Base-by-base conservation (phyloP, 23 red algal species). In the Pyropia yezoensis region DNA sequence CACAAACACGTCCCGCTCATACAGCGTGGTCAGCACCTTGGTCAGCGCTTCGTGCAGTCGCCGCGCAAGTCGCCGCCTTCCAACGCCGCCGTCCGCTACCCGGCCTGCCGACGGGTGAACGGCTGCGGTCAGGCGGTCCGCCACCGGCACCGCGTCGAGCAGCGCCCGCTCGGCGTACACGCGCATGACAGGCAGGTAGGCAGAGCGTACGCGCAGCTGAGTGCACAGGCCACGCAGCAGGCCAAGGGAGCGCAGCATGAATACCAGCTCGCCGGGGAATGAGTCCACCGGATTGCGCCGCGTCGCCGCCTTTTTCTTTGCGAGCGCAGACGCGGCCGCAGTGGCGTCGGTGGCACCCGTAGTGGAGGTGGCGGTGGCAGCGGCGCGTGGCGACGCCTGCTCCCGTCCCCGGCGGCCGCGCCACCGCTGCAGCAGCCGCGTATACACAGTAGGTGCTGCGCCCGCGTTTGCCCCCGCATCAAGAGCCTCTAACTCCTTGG, bases 231-330 rank as follows among this genome's bases (percentile, higher is more conserved):
- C 88, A 7, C 88, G 72, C 16, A 93, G 59, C 67, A 93, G 70
- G 29, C 75, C 75, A 2, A 93, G 63, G 22, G 74, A 68, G 49
- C 88, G 79, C 27, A 81, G 73, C 50, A 93, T 70, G 45, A 93
- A 93, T 1, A 93, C 79, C 14, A 93, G 53, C 60, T 63, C 47
- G 29, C 62, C 88, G n/a, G 88, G 88, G 50, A 78, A 93, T 1
- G 78, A 65, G 57, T 88, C 83, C 14, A 88, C 33, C 6, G 83
- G 83, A 27, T 67, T 71, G 27, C 83, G 27, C 32, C 67, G 22
- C 25, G 7, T 15, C 0, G 19, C 55, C 12, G 55, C 55, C 55
- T 59, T 59, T 5, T 3, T 9, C 55, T 59, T 59, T 57, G n/a
- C n/a, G n/a, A n/a, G n/a, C n/a, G n/a, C n/a, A n/a, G n/a, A n/a